These are phyloP conservation scores for Pythium insidiosum DNA, from an alignment of 352 stramenopile species.

Conservation along the genomic window DNA sequence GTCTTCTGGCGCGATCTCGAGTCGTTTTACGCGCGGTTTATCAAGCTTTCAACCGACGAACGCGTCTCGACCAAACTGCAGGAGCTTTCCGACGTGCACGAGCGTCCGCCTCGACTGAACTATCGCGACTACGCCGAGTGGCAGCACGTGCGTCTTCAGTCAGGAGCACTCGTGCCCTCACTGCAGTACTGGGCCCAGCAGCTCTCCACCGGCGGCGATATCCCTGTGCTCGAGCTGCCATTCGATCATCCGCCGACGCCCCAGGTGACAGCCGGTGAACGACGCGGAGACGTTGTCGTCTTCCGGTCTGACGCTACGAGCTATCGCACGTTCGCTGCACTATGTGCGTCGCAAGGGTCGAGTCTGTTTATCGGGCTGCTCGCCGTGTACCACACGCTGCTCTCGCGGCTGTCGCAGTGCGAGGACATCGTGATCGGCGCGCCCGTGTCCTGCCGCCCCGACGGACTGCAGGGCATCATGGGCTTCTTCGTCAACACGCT, in stretches of 20 bases:
- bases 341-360: conserved; percentile 25
- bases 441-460: conserved; percentile 23
- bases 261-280: background rate
- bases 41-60: too few relatives aligned
- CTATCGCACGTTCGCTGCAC: conserved; percentile 17
- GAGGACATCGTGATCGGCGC: conserved; percentile 41
- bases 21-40: conserved; percentile 12
- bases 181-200: conserved; percentile 43
- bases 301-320: conserved; percentile 25
- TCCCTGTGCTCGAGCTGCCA: conserved; percentile 27
- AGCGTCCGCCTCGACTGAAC: too few relatives aligned
- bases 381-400: conserved; percentile 33
- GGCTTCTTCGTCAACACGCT: conserved; percentile 59
- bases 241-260: conserved; percentile 17
- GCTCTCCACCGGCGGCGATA: conserved; percentile 11
- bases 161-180: conserved; percentile 18
- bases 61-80: too few relatives aligned
- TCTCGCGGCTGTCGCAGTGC: conserved; percentile 25
- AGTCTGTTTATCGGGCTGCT: conserved; percentile 45
- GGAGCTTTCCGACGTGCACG: too few relatives aligned
- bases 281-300: conserved; percentile 16
- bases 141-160: conserved; percentile 29
- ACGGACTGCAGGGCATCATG: conserved; percentile 25
- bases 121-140: conserved; percentile 46
- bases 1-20: conserved; percentile 40